Percentiles rank a stretch among this genome's conserved stretches.
Conservation (phyloP, 441 rosid genomes). For the Pelargonium citronellum region DNA sequence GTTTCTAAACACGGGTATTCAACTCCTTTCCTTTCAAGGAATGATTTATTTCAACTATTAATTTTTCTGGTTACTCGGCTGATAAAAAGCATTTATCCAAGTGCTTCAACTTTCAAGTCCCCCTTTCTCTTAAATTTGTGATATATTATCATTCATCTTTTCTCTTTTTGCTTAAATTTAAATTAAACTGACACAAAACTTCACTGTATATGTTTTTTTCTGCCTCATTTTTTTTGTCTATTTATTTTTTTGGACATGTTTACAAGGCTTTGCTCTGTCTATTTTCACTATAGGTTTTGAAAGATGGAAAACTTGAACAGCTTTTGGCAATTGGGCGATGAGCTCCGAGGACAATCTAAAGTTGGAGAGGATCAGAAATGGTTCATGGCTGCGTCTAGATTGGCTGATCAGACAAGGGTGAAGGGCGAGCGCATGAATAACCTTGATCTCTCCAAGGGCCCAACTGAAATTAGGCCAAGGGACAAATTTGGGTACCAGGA, state of each 20-base stretch:
- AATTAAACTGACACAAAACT: too few relatives aligned
- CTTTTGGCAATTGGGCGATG: conserved; percentile 94
- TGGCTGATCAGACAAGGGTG: conserved; percentile 77
- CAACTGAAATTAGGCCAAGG: conserved; percentile 52
- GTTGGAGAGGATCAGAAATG: conserved; percentile 83
- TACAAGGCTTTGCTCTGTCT: neutral
- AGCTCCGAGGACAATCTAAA: conserved; percentile 80
- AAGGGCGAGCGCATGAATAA: conserved; percentile 87
- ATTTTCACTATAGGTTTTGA: conserved; percentile 21
- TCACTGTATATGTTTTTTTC: neutral
- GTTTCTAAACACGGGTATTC: neutral
- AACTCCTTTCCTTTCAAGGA: neutral
- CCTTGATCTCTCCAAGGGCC: conserved; percentile 76
- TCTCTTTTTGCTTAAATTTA: neutral
- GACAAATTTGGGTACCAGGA: conserved; percentile 68
- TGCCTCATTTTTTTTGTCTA: neutral
- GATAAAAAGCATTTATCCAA: neutral
- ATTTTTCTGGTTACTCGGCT: neutral
- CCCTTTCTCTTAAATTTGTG: too few relatives aligned
- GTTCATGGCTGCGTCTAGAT: conserved; percentile 77
- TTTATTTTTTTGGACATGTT: neutral
- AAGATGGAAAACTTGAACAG: conserved; percentile 56
- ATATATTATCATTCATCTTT: neutral
- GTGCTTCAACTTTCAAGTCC: neutral
- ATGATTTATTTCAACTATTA: neutral